These are phyloP conservation scores for Hibiscus syriacus DNA, from an alignment of 345 rosid genomes.

Conservation along the genomic window DNA sequence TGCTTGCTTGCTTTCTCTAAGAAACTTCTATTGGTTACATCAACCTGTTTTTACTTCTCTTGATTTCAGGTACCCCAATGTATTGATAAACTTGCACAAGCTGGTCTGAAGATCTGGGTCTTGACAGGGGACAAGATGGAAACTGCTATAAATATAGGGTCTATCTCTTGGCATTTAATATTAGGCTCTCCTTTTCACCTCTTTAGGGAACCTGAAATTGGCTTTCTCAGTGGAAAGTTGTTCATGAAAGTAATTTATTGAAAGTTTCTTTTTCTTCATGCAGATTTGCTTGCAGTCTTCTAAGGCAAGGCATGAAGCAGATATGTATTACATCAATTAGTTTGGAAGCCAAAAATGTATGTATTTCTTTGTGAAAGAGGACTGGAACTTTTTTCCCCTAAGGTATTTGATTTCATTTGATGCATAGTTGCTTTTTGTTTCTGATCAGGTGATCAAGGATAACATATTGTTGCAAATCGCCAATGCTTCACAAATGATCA, in stretches of 20 bases:
- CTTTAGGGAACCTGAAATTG: constrained; percentile 10
- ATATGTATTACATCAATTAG: constrained; percentile 54
- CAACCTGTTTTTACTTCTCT: constrained; percentile 14
- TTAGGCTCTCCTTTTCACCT: constrained; percentile 11
- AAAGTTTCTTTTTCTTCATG: constrained; percentile 21
- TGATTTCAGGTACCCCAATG: constrained; percentile 82
- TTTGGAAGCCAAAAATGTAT: constrained; percentile 61
- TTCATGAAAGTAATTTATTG: constrained; percentile 11
- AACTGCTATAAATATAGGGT: constrained; percentile 99
- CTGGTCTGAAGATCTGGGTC: constrained; percentile 97
- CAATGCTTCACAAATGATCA: constrained; percentile 78
- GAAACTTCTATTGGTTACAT: constrained; percentile 12
- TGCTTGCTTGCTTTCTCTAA: constrained; percentile 6
- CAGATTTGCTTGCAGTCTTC: constrained; percentile 89
- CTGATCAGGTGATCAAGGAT: constrained; percentile 64
- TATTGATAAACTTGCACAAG: constrained; percentile 97
- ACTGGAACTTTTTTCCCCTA: not conserved
- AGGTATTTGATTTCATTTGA: constrained; percentile 22
- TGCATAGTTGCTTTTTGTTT: constrained; percentile 20
- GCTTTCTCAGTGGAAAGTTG: not conserved
- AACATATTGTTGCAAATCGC: constrained; percentile 68
- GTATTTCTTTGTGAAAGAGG: constrained; percentile 12
- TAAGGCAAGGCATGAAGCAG: constrained; percentile 96
- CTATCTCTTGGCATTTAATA: constrained; percentile 15
- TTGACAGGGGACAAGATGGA: constrained; percentile 99